Percentiles rank a stretch among this genome's conserved stretches.
These are phyloP conservation scores for Colletotrichum sp. DNA, from an alignment of 2,329 filamentous ascomycete genomes.

Conservation along the genomic window DNA sequence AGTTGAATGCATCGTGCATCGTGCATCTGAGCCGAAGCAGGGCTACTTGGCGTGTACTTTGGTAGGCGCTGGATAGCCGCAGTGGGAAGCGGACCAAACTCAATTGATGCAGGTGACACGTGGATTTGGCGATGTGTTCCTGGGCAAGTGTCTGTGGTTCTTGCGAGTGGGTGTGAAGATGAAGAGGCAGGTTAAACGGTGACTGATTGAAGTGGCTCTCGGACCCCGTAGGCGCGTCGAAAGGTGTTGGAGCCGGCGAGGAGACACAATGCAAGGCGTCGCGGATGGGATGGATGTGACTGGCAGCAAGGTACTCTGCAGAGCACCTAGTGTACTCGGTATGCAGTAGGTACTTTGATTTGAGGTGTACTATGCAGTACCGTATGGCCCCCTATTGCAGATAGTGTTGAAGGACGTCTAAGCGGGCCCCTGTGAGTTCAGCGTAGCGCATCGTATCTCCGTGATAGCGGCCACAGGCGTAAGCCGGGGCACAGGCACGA, in stretches of 20 bases:
- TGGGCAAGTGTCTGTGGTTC: neutral
- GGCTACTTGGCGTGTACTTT: neutral
- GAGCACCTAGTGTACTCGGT: neutral
- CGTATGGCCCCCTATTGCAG: neutral
- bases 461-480: neutral
- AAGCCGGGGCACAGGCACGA: neutral
- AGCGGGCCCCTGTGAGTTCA: neutral
- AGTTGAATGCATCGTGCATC: neutral
- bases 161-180: neutral
- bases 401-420: neutral
- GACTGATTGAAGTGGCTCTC: neutral
- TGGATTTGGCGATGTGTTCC: slow-evolving; percentile 8
- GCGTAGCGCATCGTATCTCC: neutral
- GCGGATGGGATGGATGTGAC: neutral
- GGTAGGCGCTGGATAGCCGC: neutral
- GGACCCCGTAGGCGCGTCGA: neutral
- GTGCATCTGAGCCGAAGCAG: neutral
- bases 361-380: no score
- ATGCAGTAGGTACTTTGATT: neutral
- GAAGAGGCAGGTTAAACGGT: neutral
- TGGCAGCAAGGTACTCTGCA: neutral
- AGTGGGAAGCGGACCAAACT: neutral
- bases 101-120: neutral
- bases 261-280: neutral
- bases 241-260: neutral